Evolutionary conservation across 108 stramenopile genomes (phyloP), one percentile per base, ranked within the genome.

Genomic region (Schizochytrium sp.): DNA sequence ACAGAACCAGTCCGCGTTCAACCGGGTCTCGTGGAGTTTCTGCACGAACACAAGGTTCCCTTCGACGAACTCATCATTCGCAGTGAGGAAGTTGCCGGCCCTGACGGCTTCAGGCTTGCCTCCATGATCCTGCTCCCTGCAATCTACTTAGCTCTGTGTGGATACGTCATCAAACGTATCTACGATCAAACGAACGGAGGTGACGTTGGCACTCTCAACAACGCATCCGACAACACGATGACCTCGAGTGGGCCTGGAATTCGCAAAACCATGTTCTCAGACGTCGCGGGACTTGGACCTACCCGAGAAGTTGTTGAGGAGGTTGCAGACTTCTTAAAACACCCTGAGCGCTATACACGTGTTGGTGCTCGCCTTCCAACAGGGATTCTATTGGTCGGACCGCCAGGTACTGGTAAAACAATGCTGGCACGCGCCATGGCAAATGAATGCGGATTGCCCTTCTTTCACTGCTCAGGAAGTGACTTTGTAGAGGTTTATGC

Each of bases 401-500:
- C 92, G 13, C 92, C 92, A 28, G 92, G 91, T n/a, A 88, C 87
- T 42, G 90, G 91, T 15, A 93, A 92, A n/a, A 90, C 87, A 3
- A 46, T 88, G 28, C 49, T 90, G 57, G 94, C 94, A 3, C 61
- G 93, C 28, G 94, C 93, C 58, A 91, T 94, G 89, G 94, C 93
- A 4, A 56, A 89, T 40, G 94, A 93, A 60, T 91, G 93, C 3
- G 92, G 93, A 40, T 89, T 93, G 12, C 93, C 93, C 55, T 92
- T 93, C 47, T 87, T 83, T 53, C 53, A 83, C 76, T 83, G 76
- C 76, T 83, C 76, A 13, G 76, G 76, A 5, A 83, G 76, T 61
- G 97, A 98, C 90, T 99, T 99, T 88, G 99, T 98, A 90, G 99
- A 99, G 95, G 97, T 99, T 47, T 98, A 97, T 90, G 98, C 98